phyloP scores from a whole-genome alignment of 2,329 filamentous ascomycete species.

The Claviceps citrina region DNA sequence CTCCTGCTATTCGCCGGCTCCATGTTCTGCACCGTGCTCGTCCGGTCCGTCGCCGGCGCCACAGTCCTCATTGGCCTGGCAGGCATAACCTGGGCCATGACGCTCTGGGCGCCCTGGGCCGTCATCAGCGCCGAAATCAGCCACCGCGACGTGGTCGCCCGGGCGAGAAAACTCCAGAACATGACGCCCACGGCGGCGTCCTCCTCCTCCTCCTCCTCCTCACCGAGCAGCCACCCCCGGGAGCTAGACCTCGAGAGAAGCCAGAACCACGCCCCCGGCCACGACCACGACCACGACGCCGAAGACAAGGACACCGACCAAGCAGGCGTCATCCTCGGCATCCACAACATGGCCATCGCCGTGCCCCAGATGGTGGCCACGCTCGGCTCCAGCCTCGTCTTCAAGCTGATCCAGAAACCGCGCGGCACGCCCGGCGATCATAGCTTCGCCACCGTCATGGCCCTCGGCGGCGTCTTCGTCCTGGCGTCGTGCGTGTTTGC shows the following conservation, averaged over 20 bases:
- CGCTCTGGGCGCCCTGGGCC: conserved; percentile 88
- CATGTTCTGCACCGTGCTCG: conserved; percentile 73
- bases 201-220: neutral
- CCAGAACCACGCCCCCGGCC: conserved; percentile 43
- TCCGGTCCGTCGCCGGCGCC: conserved; percentile 53
- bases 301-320: conserved; percentile 68
- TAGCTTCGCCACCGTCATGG: conserved; percentile 73
- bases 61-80: conserved; percentile 67
- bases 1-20: conserved; percentile 69
- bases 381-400: conserved; percentile 68
- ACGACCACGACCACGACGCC: conserved; percentile 42
- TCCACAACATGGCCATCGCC: conserved; percentile 90
- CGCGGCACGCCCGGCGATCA: conserved; percentile 71
- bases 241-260: conserved; percentile 11
- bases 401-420: conserved; percentile 74
- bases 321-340: conserved; percentile 79
- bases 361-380: conserved; percentile 86
- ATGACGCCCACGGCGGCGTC: conserved; percentile 4
- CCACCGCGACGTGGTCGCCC: conserved; percentile 51
- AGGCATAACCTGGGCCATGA: conserved; percentile 83
- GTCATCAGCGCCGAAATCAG: conserved; percentile 89
- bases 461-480: conserved; percentile 68
- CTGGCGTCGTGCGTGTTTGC: conserved; percentile 63
- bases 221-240: conserved; percentile 2
- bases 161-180: conserved; percentile 20